A percentile compares a stretch with the other conserved stretches of the same genome.
Conservation (phyloP, 2,329 filamentous ascomycete genomes). For the Periconia macrospinosa region DNA sequence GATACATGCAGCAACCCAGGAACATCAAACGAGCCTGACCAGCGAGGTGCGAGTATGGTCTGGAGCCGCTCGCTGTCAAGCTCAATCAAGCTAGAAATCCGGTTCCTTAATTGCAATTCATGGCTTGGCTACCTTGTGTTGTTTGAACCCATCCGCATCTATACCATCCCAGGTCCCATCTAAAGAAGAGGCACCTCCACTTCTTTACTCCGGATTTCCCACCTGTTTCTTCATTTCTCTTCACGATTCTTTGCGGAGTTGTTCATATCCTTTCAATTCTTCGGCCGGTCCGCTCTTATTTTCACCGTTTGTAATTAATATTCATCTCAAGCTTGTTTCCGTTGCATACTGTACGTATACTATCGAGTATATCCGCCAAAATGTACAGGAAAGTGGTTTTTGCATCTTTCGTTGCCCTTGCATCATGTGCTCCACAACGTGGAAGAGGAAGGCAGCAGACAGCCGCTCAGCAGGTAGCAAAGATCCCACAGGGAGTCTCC, state of each 20-base stretch:
- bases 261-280: constrained; percentile 6
- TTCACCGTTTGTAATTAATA: constrained; percentile 13
- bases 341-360: constrained; percentile 2
- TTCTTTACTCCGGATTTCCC: constrained; percentile 6
- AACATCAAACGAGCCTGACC: constrained; percentile 27
- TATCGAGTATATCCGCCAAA: constrained; percentile 14
- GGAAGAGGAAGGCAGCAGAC: constrained; percentile 21
- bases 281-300: constrained; percentile 30
- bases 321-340: constrained; percentile 14
- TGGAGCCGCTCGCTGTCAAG: constrained; percentile 12
- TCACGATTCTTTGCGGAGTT: constrained; percentile 1
- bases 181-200: not conserved
- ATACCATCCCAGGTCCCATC: not conserved
- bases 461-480: constrained; percentile 37
- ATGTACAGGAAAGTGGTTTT: constrained; percentile 22
- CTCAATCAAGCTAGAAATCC: constrained; percentile 20
- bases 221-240: constrained; percentile 2
- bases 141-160: constrained; percentile 9
- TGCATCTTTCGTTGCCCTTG: constrained; percentile 22
- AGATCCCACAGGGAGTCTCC: constrained; percentile 39
- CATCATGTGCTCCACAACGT: constrained; percentile 23
- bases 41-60: constrained; percentile 5
- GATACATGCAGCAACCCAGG: constrained; percentile 21
- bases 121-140: constrained; percentile 22
- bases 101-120: not conserved